Percentiles rank a stretch among this genome's conserved stretches.
These are phyloP conservation scores for Ascobolus immersus DNA, from an alignment of 495 filamentous ascomycete genomes.

Conservation along the genomic window DNA sequence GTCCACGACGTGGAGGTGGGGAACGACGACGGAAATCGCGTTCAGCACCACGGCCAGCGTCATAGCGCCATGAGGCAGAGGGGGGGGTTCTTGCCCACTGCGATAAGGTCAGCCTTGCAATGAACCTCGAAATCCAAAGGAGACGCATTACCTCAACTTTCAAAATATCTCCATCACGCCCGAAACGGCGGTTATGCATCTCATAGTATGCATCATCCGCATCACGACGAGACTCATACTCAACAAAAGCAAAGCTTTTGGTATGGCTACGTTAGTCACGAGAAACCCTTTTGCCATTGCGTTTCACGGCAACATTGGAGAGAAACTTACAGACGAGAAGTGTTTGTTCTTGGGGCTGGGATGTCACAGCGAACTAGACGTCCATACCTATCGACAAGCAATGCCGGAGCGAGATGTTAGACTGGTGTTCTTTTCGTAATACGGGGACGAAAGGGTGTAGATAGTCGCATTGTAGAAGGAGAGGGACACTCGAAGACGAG, in stretches of 20 bases:
- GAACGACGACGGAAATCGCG: slow-evolving; percentile 38
- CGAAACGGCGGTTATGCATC: slow-evolving; percentile 98
- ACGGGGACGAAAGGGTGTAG: slow-evolving; percentile 12
- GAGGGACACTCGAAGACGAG: slow-evolving; percentile 13
- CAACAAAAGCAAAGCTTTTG: slow-evolving; percentile 85
- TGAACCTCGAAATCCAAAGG: neutral
- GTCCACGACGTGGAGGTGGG: slow-evolving; percentile 56
- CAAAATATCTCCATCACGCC: slow-evolving; percentile 77
- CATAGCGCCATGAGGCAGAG: slow-evolving; percentile 95
- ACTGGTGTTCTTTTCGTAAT: slow-evolving; percentile 12
- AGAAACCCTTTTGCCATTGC: too few relatives aligned
- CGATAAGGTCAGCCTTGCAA: neutral
- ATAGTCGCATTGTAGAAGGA: slow-evolving; percentile 11
- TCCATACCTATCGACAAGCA: slow-evolving; percentile 48
- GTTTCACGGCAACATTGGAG: slow-evolving; percentile 7
- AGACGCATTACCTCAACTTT: slow-evolving; percentile 64
- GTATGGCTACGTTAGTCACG: slow-evolving; percentile 13
- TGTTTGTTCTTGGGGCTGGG: slow-evolving; percentile 75
- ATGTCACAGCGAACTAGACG: slow-evolving; percentile 98
- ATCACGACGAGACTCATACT: slow-evolving; percentile 97
- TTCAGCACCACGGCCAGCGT: slow-evolving; percentile 48
- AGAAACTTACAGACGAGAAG: slow-evolving; percentile 68
- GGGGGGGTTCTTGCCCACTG: slow-evolving; percentile 97
- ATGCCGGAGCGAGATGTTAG: slow-evolving; percentile 9
- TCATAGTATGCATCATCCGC: slow-evolving; percentile 98